Base-by-base conservation (phyloP, 2,329 filamentous ascomycete species). In the Diaporthe velutina region DNA sequence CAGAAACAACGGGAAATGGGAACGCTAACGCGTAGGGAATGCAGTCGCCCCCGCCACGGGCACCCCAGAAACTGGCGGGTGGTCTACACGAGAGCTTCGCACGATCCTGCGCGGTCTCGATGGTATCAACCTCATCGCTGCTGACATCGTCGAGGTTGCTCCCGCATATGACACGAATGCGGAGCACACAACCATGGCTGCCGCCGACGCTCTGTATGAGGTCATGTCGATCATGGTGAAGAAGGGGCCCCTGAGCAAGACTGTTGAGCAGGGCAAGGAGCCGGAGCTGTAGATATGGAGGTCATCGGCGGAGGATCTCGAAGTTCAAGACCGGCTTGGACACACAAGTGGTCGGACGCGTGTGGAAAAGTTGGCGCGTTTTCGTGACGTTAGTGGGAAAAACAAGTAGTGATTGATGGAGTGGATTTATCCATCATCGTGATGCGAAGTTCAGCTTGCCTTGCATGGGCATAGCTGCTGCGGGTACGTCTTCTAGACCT, bases 161-260 rank as follows among this genome's bases (percentile, higher is more conserved):
- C 92, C 92, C 6, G 92, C 92, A 0, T 94, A 94, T 78, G 92
- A 94, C 79, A 94, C 92, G 7, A 94, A 94, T 77, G 92, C 92
- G 1, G 92, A 94, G 83, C 86, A 90, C 77, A 94, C 92, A 1
- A 93, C 92, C n/a, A 94, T 94, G 91, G 92, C 92, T 1, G 92
- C 92, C 3, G 92, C 92, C 6, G 83, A 95, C 82, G 90, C 90
- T 0, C 83, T 96, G 28, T 96, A 93, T 80, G 93, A 96, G 83
- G 90, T 96, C 64, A 93, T 95, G 90, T 94, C 91, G 17, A 88
- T 96, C 76, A 96, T 95, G 93, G 93, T 95, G 22, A 94, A 95
- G 88, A 92, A 91, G 79, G 94, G 93, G 0, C 93, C 93, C 0
- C 58, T 79, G 57, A 79, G 78, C 72, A 73, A 76, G 67, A 78